Evolutionary conservation across 1,284 basidiomycete species (phyloP).

Genomic region (Malassezia yamatoensis): DNA sequence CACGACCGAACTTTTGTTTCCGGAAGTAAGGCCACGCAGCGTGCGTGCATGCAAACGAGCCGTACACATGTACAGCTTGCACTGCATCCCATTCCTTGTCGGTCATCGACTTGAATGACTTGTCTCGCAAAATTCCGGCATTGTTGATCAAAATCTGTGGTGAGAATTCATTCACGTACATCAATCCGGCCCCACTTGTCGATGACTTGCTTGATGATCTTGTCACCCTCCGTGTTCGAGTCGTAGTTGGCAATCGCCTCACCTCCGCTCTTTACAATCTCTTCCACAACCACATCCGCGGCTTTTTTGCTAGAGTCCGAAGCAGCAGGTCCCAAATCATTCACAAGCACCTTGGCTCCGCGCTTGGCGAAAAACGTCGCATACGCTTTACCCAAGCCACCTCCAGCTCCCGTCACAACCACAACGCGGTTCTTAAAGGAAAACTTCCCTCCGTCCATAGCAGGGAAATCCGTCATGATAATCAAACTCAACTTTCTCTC

Average conservation of each 20-base stretch:
- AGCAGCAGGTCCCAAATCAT: slow-evolving; percentile 52
- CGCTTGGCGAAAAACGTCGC: slow-evolving; percentile 77
- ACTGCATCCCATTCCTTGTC: slow-evolving; percentile 53
- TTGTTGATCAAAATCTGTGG: slow-evolving; percentile 63
- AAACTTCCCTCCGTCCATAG: slow-evolving; percentile 41
- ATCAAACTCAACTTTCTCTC: not conserved
- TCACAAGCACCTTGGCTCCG: slow-evolving; percentile 66
- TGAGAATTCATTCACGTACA: slow-evolving; percentile 6
- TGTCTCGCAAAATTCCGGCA: slow-evolving; percentile 78
- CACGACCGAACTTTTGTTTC: slow-evolving; percentile 61
- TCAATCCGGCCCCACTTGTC: slow-evolving; percentile 71
- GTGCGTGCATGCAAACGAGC: slow-evolving; percentile 86
- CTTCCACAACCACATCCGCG: slow-evolving; percentile 82
- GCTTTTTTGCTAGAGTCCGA: slow-evolving; percentile 84
- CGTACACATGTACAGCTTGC: slow-evolving; percentile 82
- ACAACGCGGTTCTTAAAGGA: slow-evolving; percentile 81
- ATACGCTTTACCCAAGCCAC: slow-evolving; percentile 87
- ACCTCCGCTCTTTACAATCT: slow-evolving; percentile 66
- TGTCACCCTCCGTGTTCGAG: slow-evolving; percentile 76
- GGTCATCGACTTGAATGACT: slow-evolving; percentile 50
- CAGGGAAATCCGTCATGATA: slow-evolving; percentile 42
- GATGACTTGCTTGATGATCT: slow-evolving; percentile 76
- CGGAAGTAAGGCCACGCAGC: slow-evolving; percentile 91
- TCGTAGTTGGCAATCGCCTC: slow-evolving; percentile 62
- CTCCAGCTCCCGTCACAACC: slow-evolving; percentile 88